Conservation (phyloP, 257 asterid species). For the Nicotiana sylvestris region DNA sequence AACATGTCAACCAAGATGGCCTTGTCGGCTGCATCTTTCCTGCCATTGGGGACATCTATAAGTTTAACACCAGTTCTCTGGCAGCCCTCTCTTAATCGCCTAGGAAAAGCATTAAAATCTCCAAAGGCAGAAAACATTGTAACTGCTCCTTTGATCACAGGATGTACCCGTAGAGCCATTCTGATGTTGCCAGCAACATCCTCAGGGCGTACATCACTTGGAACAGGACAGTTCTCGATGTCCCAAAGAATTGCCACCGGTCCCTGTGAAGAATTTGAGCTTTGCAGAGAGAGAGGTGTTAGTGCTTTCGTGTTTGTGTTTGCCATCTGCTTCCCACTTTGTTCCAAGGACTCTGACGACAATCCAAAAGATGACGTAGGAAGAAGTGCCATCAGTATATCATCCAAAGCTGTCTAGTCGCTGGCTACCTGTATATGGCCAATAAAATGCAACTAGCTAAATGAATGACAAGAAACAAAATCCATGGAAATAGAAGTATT, state of each 20-base stretch:
- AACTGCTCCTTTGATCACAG: constrained; percentile 67
- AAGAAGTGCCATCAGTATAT: constrained; percentile 36
- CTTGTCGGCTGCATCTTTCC: constrained; percentile 96
- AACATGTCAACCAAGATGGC: constrained; percentile 95
- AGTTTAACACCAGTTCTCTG: constrained; percentile 95
- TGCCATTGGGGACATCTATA: constrained; percentile 79
- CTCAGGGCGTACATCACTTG: constrained; percentile 78
- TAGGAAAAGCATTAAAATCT: constrained; percentile 79
- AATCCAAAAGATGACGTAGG: constrained; percentile 25
- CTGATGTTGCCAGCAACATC: constrained; percentile 87
- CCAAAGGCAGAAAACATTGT: constrained; percentile 77
- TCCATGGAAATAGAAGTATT: neutral
- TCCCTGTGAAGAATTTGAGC: constrained; percentile 32
- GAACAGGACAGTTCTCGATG: constrained; percentile 95
- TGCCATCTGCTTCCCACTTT: constrained; percentile 21
- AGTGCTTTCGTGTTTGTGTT: constrained; percentile 26
- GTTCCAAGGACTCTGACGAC: constrained; percentile 34
- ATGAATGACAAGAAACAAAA: neutral
- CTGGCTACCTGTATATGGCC: constrained; percentile 24
- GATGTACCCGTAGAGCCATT: constrained; percentile 76
- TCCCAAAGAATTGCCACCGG: constrained; percentile 91
- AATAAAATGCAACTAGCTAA: neutral
- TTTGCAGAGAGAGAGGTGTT: constrained; percentile 32
- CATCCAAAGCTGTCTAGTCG: constrained; percentile 6
- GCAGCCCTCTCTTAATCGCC: constrained; percentile 87